Percentiles rank a stretch among this genome's conserved stretches.
These are phyloP conservation scores for Saccharomycodes ludwigii DNA, from an alignment of 805 yeast genomes.

Conservation along the genomic window DNA sequence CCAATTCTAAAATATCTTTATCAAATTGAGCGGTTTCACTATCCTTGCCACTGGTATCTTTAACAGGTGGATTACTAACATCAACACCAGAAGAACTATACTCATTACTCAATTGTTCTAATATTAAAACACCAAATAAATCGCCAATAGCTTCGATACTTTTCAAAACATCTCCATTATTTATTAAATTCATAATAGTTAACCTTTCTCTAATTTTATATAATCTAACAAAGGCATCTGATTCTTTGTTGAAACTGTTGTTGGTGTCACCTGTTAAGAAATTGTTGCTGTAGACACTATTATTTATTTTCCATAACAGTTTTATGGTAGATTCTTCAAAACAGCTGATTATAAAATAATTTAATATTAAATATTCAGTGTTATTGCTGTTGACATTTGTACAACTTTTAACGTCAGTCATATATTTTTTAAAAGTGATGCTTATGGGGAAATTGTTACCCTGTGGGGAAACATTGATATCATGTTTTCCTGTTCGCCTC, in stretches of 20 bases:
- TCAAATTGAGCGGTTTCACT: constrained; percentile 41
- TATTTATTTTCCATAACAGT: no score
- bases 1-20: constrained; percentile 40
- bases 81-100: background rate
- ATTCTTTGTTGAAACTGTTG: constrained; percentile 20
- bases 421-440: no score
- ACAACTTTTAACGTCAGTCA: no score
- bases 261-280: no score
- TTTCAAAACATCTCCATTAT: constrained; percentile 15
- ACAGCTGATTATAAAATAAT: no score
- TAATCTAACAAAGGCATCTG: constrained; percentile 19
- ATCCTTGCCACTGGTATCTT: constrained; percentile 39
- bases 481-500: no score
- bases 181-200: constrained; percentile 14
- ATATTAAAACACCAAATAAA: constrained; percentile 16
- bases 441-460: no score
- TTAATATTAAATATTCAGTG: no score
- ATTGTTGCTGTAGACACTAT: no score
- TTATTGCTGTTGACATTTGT: no score
- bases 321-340: no score
- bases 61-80: constrained; percentile 8
- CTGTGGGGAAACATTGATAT: no score
- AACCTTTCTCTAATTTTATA: constrained; percentile 19
- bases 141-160: constrained; percentile 22
- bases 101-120: constrained; percentile 11